These are phyloP conservation scores for Daldinia sp. DNA, from an alignment of 2,329 filamentous ascomycete species.

Conservation along the genomic window DNA sequence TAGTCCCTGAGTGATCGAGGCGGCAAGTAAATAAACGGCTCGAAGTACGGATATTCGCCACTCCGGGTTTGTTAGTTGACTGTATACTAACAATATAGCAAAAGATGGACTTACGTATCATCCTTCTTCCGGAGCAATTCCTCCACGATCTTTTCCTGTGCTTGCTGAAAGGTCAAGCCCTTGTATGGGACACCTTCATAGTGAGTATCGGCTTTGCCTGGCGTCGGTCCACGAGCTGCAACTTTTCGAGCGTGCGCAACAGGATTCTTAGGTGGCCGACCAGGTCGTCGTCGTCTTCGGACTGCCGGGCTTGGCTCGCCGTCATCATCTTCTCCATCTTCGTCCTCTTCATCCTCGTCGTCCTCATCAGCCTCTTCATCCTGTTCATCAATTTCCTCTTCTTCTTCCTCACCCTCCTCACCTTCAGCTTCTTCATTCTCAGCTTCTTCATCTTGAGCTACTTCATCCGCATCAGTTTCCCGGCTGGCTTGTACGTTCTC, in stretches of 20 bases:
- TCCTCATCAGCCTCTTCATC: conserved; percentile 44
- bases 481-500: conserved; percentile 31
- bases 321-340: conserved; percentile 44
- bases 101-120: conserved; percentile 64
- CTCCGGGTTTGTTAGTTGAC: conserved; percentile 58
- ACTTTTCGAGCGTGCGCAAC: conserved; percentile 49
- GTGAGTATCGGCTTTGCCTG: conserved; percentile 62
- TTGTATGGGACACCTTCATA: conserved; percentile 72
- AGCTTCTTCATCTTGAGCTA: conserved; percentile 52
- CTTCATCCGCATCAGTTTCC: conserved; percentile 39
- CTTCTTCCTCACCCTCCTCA: conserved; percentile 22
- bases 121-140: conserved; percentile 78
- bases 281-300: conserved; percentile 48
- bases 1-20: conserved; percentile 84
- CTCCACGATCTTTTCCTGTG: conserved; percentile 85
- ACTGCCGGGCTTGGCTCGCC: conserved; percentile 33
- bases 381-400: conserved; percentile 47
- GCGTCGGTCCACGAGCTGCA: conserved; percentile 52
- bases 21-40: conserved; percentile 83
- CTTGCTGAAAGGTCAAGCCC: conserved; percentile 82
- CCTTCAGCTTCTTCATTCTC: conserved; percentile 36
- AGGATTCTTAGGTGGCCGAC: conserved; percentile 53
- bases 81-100: not conserved
- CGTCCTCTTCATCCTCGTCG: conserved; percentile 28
- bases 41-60: conserved; percentile 75